A percentile compares a stretch with the other conserved stretches of the same genome.
Evolutionary conservation across 2,329 filamentous ascomycete genomes (phyloP).

Genomic region (Arthroderma sp.): DNA sequence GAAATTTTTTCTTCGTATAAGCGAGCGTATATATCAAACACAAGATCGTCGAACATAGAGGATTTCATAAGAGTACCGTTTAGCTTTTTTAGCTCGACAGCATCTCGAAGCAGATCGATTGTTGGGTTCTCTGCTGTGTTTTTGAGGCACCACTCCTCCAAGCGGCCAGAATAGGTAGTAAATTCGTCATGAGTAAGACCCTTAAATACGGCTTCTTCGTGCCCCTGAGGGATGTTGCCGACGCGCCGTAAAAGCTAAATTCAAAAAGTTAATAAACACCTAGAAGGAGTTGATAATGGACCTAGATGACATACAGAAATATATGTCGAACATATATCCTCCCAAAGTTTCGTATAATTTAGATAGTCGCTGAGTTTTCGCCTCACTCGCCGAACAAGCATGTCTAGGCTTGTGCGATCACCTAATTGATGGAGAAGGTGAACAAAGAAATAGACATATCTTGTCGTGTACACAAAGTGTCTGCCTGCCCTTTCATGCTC

Average conservation of each 20-base stretch:
- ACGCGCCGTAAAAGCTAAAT: conserved; percentile 42
- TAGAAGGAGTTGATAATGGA: not conserved
- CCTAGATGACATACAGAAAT: conserved; percentile 29
- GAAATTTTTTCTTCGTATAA: conserved; percentile 27
- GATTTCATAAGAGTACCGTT: conserved; percentile 83
- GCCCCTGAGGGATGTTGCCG: conserved; percentile 44
- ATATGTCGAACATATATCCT: conserved; percentile 46
- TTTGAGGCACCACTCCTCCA: conserved; percentile 47
- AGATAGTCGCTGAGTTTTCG: conserved; percentile 67
- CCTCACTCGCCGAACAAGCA: conserved; percentile 63
- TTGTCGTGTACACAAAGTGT: conserved; percentile 82
- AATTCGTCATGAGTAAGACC: conserved; percentile 54
- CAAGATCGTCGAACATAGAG: conserved; percentile 77
- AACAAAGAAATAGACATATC: conserved; percentile 74
- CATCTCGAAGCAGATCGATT: conserved; percentile 52
- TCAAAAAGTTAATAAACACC: conserved; percentile 12
- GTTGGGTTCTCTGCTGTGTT: conserved; percentile 34
- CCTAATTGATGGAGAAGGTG: conserved; percentile 58
- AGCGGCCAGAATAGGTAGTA: conserved; percentile 41
- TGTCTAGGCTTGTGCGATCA: conserved; percentile 64
- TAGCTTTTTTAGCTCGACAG: conserved; percentile 58
- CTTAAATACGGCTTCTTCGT: conserved; percentile 54
- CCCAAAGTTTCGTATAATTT: conserved; percentile 50
- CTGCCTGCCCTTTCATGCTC: conserved; percentile 72
- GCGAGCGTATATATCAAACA: conserved; percentile 74